Percentiles rank a stretch among this genome's conserved stretches.
phyloP scores from a whole-genome alignment of 805 yeast species.

The Wickerhamiella allomyrinae region DNA sequence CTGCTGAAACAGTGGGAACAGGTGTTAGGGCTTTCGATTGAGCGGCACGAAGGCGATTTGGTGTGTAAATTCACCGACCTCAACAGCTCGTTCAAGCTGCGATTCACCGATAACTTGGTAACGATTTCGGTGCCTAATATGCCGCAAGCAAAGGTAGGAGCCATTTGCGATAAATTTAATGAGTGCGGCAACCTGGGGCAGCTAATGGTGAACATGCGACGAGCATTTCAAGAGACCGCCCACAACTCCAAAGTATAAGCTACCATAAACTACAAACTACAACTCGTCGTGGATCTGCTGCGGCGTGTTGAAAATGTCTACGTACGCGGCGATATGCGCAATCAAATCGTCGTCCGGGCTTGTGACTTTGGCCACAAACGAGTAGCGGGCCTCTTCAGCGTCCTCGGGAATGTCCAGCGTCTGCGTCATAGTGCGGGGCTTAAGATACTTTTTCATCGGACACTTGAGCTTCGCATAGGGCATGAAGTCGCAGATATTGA shows the following conservation, averaged over 20 bases:
- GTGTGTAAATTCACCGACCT: background rate
- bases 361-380: conserved; percentile 19
- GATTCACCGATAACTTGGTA: background rate
- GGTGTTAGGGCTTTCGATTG: background rate
- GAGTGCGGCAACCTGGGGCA: background rate
- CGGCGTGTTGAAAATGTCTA: conserved; percentile 8
- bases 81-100: background rate
- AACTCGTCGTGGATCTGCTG: conserved; percentile 6
- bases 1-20: background rate
- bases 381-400: conserved; percentile 19
- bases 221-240: too few relatives aligned
- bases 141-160: background rate
- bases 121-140: background rate
- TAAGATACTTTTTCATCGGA: conserved; percentile 14
- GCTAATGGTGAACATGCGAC: background rate
- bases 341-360: conserved; percentile 15
- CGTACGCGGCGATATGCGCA: conserved; percentile 15
- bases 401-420: conserved; percentile 19
- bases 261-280: background rate
- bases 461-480: conserved; percentile 18
- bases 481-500: conserved; percentile 20
- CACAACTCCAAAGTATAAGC: too few relatives aligned
- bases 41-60: background rate
- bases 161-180: background rate
- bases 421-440: conserved; percentile 10